These are phyloP conservation scores for Iberis pinnata DNA, from an alignment of 345 rosid genomes.

Conservation along the genomic window DNA sequence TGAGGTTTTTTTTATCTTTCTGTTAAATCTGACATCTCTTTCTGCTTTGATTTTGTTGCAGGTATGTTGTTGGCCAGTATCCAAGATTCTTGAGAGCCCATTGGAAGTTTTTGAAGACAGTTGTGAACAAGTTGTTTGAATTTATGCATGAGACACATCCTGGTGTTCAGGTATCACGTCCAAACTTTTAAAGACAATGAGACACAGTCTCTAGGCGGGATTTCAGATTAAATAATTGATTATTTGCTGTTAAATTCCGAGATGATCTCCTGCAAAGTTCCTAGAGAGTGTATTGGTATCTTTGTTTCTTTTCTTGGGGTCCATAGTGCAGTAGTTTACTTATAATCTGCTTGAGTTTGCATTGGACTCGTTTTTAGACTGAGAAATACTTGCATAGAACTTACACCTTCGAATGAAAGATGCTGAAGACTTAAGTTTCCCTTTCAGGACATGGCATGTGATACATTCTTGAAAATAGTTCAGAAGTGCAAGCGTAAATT, in stretches of 20 bases:
- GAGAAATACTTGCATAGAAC: neutral
- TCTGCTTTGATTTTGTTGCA: constrained; percentile 33
- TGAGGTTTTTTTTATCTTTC: neutral
- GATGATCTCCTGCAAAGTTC: neutral
- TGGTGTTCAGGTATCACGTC: constrained; percentile 77
- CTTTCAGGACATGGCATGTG: constrained; percentile 98
- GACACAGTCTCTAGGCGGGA: neutral
- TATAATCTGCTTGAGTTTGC: constrained; percentile 7
- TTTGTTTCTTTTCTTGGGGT: neutral
- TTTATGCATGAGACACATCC: constrained; percentile 99
- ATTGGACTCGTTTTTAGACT: neutral
- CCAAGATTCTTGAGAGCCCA: constrained; percentile 99
- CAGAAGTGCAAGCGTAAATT: constrained; percentile 98
- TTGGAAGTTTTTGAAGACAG: constrained; percentile 98
- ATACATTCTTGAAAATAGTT: constrained; percentile 97
- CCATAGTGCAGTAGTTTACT: neutral
- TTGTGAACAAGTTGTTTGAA: constrained; percentile 95
- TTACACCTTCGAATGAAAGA: neutral
- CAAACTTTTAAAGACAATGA: constrained; percentile 10
- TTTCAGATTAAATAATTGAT: neutral
- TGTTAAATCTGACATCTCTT: neutral
- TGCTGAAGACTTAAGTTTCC: neutral
- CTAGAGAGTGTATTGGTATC: neutral
- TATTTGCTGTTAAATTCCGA: neutral
- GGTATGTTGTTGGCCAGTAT: constrained; percentile 99